These are phyloP conservation scores for Senecio squalidus DNA, from an alignment of 140 eudicot species.

Conservation along the genomic window DNA sequence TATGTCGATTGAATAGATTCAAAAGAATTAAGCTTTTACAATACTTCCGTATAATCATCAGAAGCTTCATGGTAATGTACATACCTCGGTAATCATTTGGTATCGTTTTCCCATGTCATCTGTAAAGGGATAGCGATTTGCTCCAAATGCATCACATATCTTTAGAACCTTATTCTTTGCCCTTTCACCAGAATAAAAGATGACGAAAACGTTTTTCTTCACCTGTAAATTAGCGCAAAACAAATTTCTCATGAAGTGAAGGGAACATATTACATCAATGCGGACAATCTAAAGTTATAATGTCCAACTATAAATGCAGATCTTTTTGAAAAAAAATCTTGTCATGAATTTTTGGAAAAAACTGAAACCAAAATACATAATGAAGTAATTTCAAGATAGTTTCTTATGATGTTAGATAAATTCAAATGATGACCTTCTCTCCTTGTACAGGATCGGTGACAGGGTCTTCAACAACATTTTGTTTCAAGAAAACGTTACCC, in stretches of 20 bases:
- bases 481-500: slow-evolving; percentile 81
- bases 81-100: slow-evolving; percentile 71
- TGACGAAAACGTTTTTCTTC: slow-evolving; percentile 72
- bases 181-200: slow-evolving; percentile 88
- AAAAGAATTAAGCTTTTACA: slow-evolving; percentile 6
- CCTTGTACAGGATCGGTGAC: slow-evolving; percentile 70
- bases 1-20: neutral
- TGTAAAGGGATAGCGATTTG: slow-evolving; percentile 84
- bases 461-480: slow-evolving; percentile 56
- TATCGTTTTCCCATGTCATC: slow-evolving; percentile 69
- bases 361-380: neutral
- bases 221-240: slow-evolving; percentile 46
- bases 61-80: slow-evolving; percentile 7
- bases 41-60: slow-evolving; percentile 3
- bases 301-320: neutral
- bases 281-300: neutral
- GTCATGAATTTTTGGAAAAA: slow-evolving; percentile 1
- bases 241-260: slow-evolving; percentile 16
- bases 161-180: slow-evolving; percentile 74
- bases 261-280: slow-evolving; percentile 1
- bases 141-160: slow-evolving; percentile 94
- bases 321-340: neutral
- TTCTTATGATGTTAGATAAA: neutral
- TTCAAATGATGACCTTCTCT: slow-evolving; percentile 49
- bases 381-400: neutral